These are phyloP conservation scores for Aurantiochytrium sp. DNA, from an alignment of 108 stramenopile species.

Conservation along the genomic window DNA sequence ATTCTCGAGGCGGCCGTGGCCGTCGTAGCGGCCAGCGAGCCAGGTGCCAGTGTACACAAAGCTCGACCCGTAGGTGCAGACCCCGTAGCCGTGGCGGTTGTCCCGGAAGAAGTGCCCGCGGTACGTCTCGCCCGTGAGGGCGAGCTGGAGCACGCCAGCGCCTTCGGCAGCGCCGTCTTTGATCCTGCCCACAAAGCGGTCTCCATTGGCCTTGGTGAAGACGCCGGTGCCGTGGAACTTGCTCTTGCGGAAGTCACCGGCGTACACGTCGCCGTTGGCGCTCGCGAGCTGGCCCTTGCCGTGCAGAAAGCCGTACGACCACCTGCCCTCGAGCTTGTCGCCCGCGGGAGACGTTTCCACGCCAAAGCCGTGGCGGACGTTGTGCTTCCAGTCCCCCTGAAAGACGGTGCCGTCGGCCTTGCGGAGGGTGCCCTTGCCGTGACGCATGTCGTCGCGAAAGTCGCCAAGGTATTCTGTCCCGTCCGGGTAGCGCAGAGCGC, in stretches of 20 bases:
- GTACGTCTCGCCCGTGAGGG: background rate
- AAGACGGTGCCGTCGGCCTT: background rate
- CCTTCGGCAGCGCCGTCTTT: slow-evolving; percentile 71
- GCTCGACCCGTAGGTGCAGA: background rate
- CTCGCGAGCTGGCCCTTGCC: slow-evolving; percentile 54
- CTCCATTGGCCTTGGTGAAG: slow-evolving; percentile 78
- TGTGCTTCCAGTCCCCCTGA: slow-evolving; percentile 50
- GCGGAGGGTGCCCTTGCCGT: slow-evolving; percentile 60
- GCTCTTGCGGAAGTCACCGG: slow-evolving; percentile 48
- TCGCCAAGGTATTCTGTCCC: slow-evolving; percentile 68
- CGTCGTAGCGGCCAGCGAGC: background rate
- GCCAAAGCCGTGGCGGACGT: slow-evolving; percentile 48
- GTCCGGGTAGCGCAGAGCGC: slow-evolving; percentile 69
- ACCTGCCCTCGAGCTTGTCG: slow-evolving; percentile 54
- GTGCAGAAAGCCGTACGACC: slow-evolving; percentile 41
- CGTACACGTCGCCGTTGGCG: slow-evolving; percentile 55
- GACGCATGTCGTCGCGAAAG: slow-evolving; percentile 63
- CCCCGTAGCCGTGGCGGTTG: background rate
- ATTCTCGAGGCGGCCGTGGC: background rate
- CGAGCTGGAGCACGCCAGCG: background rate
- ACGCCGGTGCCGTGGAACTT: slow-evolving; percentile 78
- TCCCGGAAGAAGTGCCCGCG: background rate
- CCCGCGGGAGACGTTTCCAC: slow-evolving; percentile 45
- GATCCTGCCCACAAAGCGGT: slow-evolving; percentile 68
- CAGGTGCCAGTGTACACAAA: background rate